Base-by-base conservation (phyloP, 805 yeast species). In the Hyphopichia homilentoma region DNA sequence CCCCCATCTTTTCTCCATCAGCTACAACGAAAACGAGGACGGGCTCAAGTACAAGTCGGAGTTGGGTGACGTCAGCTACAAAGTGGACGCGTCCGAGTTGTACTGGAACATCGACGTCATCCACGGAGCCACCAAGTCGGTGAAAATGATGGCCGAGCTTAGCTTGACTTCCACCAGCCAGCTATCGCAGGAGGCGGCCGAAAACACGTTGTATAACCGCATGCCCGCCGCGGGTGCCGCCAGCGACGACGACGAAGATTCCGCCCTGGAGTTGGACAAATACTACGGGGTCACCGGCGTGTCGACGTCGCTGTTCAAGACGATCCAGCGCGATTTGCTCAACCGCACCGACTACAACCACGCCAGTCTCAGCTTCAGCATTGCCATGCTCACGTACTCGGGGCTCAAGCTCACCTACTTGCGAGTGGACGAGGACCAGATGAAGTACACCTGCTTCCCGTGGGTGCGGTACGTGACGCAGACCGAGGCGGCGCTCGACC, bases 31-130 rank as follows among this genome's bases (percentile, higher is more conserved):
- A 25, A 34, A 26, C 11, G 44, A 40, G 9, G 29, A 29, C 22
- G 61, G 73, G 2, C 76, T 89, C 15, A 76, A 78, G 44, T 86
- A 78, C 56, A 84, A 81, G 47, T 69, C 93, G 4, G 79, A 79
- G 42, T 44, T 70, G 21, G 97, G 97, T 1, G 69, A 70, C 23
- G 93, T 85, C 1, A 61, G 73, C 7, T 84, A 80, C 52, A 79
- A 79, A 36, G 70, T 93, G 5, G 90, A 87, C 41, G 69, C 75
- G 27, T 75, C 81, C 20, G 77, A 75, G 33, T 57, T 89, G 2
- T 54, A 81, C 1, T 89, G 97, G 97, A 71, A 72, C 27, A 69
- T 88, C 12, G 77, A 73, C 4, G 66, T 79, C 14, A 57, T 86
- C 34, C 77, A 75, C 13, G 96, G 96, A 2, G 76, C 73, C 31